phyloP scores from a whole-genome alignment of 2,329 filamentous ascomycete species.

The Dothistroma septosporum region DNA sequence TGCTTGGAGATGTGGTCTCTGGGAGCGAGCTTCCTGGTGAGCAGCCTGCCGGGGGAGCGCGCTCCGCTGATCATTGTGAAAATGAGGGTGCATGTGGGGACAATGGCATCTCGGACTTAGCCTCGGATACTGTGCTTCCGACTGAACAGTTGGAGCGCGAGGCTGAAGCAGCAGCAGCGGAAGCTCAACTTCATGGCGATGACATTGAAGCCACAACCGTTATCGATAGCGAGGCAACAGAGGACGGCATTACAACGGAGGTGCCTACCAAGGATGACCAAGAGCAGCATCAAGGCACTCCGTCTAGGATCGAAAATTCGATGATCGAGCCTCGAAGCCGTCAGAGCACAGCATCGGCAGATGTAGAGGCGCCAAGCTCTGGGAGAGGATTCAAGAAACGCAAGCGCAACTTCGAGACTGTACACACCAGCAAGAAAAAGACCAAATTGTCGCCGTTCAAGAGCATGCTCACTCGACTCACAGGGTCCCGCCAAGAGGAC shows the following conservation, averaged over 20 bases:
- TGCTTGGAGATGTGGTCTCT: not conserved
- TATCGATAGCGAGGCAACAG: constrained; percentile 1
- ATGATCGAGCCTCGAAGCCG: constrained; percentile 1
- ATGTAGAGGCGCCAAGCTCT: not conserved
- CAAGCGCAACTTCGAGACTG: not conserved
- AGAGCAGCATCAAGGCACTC: not conserved
- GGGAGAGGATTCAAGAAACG: constrained; percentile 1
- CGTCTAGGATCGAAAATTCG: constrained; percentile 10
- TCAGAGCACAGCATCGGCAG: not conserved
- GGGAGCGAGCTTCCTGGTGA: not conserved
- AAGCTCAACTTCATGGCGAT: not conserved
- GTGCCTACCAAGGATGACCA: not conserved
- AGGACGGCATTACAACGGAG: constrained; percentile 1
- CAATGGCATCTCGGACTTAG: constrained; percentile 18
- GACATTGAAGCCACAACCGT: not conserved
- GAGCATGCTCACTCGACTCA: constrained; percentile 25
- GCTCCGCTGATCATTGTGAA: not conserved
- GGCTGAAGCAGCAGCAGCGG: constrained; percentile 20
- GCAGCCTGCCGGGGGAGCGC: not conserved
- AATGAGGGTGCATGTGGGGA: not conserved
- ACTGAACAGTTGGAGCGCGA: constrained; percentile 27
- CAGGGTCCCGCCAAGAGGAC: constrained; percentile 23
- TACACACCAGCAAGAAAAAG: constrained; percentile 22
- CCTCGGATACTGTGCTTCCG: constrained; percentile 27
- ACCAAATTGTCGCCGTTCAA: constrained; percentile 31